Base-by-base conservation (phyloP, 2,329 filamentous ascomycete genomes). In the Paracamarosporium sp. region DNA sequence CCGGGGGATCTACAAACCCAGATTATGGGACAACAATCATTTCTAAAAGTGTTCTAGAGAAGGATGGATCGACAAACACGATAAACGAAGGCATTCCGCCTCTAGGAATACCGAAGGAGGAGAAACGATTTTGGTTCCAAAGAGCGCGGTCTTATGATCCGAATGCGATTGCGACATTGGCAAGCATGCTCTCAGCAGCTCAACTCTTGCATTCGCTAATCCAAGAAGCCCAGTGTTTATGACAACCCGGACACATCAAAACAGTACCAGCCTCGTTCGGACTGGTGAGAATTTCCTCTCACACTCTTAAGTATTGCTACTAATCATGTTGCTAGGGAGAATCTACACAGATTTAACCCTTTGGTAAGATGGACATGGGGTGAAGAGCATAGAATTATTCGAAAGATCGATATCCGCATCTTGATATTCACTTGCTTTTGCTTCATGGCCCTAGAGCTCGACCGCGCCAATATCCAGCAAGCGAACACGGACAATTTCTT, bases 391-490 rank as follows among this genome's bases (percentile, higher is more conserved):
- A 60, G 55, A 28, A 41, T 70, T 12, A 63, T 71, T n/a, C 61
- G 66, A 11, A 71, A 71, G 38, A 73, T 77, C 35, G 74, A 77
- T 60, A 5, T 60, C 8, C 66, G 67, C 11, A 74, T 78, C 43
- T 69, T 74, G 68, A 35, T 72, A 27, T 76, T 70, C 53, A 68
- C 74, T 27, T 15, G 82, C 33, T 64, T 83, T 57, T 82, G 81
- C 78, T 83, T 83, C 62, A 80, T 82, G 65, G 76, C 80, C 0
- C 76, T 86, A 27, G 82, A 86, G 57, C 72, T 85, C 5, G 66
- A 69, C 35, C 56, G 67, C 3, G 51, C 58, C 25, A 43, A 43
- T 25, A 8, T 43, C 5, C n/a, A 12, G 7, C 68, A 71, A 50
- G 68, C 66, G 1, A 55, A 61, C 15, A 66, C 68, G 1, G 65